Conservation (phyloP, 2,329 filamentous ascomycete species). For the Cercospora berteroae region DNA sequence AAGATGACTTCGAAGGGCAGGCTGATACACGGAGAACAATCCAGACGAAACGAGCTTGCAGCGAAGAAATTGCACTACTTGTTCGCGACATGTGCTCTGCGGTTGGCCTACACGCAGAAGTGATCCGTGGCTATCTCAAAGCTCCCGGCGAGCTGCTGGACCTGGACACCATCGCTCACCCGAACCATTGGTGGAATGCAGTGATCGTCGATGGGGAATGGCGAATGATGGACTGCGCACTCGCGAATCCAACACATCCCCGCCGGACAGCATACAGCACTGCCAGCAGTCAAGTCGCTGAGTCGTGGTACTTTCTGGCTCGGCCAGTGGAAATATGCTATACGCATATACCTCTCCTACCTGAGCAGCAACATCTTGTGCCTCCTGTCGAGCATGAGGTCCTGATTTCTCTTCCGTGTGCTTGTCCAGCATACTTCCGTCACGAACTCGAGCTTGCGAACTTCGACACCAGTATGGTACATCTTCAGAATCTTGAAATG, state of each 20-base stretch:
- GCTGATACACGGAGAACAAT: slow-evolving; percentile 82
- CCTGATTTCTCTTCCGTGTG: slow-evolving; percentile 79
- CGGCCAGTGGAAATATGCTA: slow-evolving; percentile 88
- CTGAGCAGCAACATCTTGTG: slow-evolving; percentile 88
- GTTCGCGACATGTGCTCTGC: slow-evolving; percentile 92
- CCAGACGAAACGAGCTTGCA: slow-evolving; percentile 76
- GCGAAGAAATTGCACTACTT: slow-evolving; percentile 83
- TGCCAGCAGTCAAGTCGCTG: slow-evolving; percentile 66
- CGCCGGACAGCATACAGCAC: slow-evolving; percentile 74
- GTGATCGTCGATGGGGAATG: slow-evolving; percentile 91
- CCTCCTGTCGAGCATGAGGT: slow-evolving; percentile 83
- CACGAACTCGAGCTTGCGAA: slow-evolving; percentile 76
- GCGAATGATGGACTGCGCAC: slow-evolving; percentile 91
- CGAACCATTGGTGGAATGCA: slow-evolving; percentile 98
- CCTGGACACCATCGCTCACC: slow-evolving; percentile 73
- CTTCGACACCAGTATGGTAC: slow-evolving; percentile 82
- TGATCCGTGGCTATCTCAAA: slow-evolving; percentile 88
- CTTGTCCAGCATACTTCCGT: slow-evolving; percentile 84
- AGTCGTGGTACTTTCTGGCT: slow-evolving; percentile 91
- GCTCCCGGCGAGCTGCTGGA: slow-evolving; percentile 80
- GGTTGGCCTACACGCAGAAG: slow-evolving; percentile 81
- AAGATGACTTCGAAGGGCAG: slow-evolving; percentile 86
- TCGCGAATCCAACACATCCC: slow-evolving; percentile 89
- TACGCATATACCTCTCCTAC: slow-evolving; percentile 86
- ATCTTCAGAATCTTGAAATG: slow-evolving; percentile 90